Evolutionary conservation across 306 rosid genomes (phyloP).

Genomic region (Luffa acutangula): DNA sequence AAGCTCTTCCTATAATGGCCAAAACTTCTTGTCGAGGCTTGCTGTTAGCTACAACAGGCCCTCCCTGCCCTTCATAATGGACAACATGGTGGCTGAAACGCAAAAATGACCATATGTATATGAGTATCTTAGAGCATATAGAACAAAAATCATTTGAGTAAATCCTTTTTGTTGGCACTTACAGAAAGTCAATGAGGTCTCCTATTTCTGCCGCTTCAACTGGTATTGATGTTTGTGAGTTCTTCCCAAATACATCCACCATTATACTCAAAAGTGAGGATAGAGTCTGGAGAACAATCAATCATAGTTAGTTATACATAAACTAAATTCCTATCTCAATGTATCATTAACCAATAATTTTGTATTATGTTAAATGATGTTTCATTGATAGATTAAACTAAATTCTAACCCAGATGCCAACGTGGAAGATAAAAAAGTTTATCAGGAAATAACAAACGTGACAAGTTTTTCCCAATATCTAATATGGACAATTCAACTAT

Average conservation of each 20-base stretch:
- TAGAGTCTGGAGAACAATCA: constrained; percentile 46
- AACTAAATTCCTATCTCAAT: neutral
- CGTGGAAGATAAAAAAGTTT: neutral
- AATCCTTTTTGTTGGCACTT: constrained; percentile 18
- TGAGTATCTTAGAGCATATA: neutral
- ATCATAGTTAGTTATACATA: constrained; percentile 14
- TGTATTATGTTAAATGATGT: neutral
- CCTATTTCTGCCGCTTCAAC: constrained; percentile 67
- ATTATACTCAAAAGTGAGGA: constrained; percentile 46
- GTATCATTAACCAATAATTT: neutral
- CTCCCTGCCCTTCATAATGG: constrained; percentile 97
- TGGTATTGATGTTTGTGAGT: constrained; percentile 47
- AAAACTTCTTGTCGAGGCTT: constrained; percentile 80
- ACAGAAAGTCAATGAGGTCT: constrained; percentile 87
- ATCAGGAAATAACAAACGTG: neutral
- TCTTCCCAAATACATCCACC: constrained; percentile 91
- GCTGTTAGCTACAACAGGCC: constrained; percentile 80
- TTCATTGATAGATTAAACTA: neutral
- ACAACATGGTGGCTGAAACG: constrained; percentile 67
- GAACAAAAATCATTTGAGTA: neutral
- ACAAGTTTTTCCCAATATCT: neutral
- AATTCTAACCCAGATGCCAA: neutral
- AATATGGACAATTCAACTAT: neutral
- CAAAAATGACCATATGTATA: constrained; percentile 5
- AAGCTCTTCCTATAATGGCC: constrained; percentile 60